Evolutionary conservation across 805 yeast species (phyloP).

Genomic region (Alloascoidea africana): DNA sequence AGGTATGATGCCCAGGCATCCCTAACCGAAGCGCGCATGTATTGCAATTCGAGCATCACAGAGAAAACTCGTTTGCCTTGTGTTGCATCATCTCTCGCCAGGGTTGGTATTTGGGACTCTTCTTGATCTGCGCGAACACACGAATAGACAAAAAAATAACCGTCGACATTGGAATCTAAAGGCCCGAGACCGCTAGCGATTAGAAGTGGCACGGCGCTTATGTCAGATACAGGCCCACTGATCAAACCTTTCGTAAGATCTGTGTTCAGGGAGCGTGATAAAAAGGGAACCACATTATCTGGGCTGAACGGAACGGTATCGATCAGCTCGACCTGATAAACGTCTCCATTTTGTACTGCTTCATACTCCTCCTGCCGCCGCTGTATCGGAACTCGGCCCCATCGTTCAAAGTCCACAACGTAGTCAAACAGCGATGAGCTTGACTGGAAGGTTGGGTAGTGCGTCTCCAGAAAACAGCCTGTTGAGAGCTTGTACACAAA

Average conservation of each 20-base stretch:
- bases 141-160: conserved; percentile 1
- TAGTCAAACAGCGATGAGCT: conserved; percentile 2
- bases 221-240: not conserved
- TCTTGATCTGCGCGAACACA: not conserved
- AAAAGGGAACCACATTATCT: conserved; percentile 55
- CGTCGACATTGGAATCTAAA: not conserved
- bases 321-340: conserved; percentile 38
- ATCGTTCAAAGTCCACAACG: not conserved
- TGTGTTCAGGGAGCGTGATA: conserved; percentile 12
- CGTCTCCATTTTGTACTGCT: not conserved
- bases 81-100: too few species aligned
- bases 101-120: too few species aligned
- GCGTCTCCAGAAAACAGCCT: conserved; percentile 1
- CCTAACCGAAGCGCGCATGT: not conserved
- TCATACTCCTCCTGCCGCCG: not conserved
- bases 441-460: conserved; percentile 6
- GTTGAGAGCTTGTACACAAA: conserved; percentile 1
- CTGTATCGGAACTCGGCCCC: not conserved
- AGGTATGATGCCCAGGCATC: conserved; percentile 2
- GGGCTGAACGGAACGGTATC: conserved; percentile 65
- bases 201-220: not conserved
- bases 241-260: not conserved
- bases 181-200: not conserved
- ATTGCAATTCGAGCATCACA: not conserved
- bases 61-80: too few species aligned